These are phyloP conservation scores for Cucumis hystrix DNA, from an alignment of 306 rosid genomes.

Conservation along the genomic window DNA sequence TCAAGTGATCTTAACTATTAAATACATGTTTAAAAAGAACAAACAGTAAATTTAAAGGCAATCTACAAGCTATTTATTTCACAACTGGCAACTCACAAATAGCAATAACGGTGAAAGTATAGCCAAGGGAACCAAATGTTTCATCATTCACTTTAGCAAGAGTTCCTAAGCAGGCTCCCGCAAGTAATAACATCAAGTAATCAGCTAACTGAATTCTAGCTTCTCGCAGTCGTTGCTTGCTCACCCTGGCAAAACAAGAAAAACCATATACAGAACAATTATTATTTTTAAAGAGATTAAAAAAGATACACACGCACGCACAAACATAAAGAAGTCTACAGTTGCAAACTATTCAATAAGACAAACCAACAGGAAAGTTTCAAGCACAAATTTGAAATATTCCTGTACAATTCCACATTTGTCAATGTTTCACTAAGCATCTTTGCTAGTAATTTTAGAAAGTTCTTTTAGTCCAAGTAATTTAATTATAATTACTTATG, in stretches of 20 bases:
- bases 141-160: conserved; percentile 60
- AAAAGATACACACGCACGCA: neutral
- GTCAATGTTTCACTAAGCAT: neutral
- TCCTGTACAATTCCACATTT: neutral
- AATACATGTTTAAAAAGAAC: neutral
- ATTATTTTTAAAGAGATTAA: neutral
- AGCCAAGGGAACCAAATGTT: conserved; percentile 55
- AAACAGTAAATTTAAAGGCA: conserved; percentile 5
- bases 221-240: conserved; percentile 72
- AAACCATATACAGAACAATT: conserved; percentile 9
- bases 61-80: neutral
- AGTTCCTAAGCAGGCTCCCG: conserved; percentile 73
- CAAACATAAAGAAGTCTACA: neutral
- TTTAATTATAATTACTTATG: neutral
- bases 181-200: conserved; percentile 59
- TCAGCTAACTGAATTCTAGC: conserved; percentile 45
- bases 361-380: neutral
- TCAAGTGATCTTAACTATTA: neutral
- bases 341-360: neutral
- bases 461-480: neutral
- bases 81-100: conserved; percentile 46
- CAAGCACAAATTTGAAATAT: neutral
- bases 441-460: neutral
- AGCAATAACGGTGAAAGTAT: conserved; percentile 66
- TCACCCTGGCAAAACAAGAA: conserved; percentile 33